phyloP scores from a whole-genome alignment of 2,329 filamentous ascomycete genomes.

The Ophiognomonia clavigignenti-juglandacearum region DNA sequence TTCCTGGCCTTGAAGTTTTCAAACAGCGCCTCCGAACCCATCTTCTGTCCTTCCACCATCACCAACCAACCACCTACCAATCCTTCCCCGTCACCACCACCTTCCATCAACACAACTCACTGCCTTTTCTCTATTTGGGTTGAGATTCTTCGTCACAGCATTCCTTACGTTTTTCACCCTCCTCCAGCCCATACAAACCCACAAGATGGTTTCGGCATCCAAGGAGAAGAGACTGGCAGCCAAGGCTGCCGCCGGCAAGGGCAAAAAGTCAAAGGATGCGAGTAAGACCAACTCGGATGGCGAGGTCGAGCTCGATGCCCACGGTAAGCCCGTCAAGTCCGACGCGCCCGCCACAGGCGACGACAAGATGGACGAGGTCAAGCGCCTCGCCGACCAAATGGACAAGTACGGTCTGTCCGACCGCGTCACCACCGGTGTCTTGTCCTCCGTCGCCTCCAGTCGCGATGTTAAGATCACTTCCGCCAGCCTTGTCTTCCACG shows the following conservation, averaged over 20 bases:
- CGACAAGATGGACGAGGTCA: slow-evolving; percentile 73
- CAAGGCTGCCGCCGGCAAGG: slow-evolving; percentile 68
- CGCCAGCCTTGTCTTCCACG: slow-evolving; percentile 92
- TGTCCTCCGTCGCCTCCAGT: slow-evolving; percentile 77
- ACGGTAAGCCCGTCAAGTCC: slow-evolving; percentile 50
- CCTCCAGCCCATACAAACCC: background rate
- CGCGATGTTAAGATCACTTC: slow-evolving; percentile 98
- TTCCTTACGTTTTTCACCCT: background rate
- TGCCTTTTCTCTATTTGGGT: background rate
- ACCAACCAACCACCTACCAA: background rate
- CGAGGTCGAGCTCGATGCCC: slow-evolving; percentile 55
- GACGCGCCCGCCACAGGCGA: slow-evolving; percentile 66
- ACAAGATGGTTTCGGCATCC: slow-evolving; percentile 62
- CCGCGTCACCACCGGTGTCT: slow-evolving; percentile 94
- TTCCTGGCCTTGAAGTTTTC: too few relatives aligned
- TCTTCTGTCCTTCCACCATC: too few relatives aligned
- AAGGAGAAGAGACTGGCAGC: slow-evolving; percentile 70
- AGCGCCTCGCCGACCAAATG: slow-evolving; percentile 86
- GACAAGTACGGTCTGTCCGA: slow-evolving; percentile 96
- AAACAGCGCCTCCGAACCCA: too few relatives aligned
- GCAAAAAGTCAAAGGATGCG: slow-evolving; percentile 69
- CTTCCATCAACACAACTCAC: too few relatives aligned
- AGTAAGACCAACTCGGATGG: slow-evolving; percentile 65
- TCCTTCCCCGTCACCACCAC: background rate
- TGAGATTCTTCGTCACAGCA: background rate